Evolutionary conservation across 176 grass and related monocot genomes (phyloP), one percentile per base, ranked within the genome.

Genomic region (Canna indica): DNA sequence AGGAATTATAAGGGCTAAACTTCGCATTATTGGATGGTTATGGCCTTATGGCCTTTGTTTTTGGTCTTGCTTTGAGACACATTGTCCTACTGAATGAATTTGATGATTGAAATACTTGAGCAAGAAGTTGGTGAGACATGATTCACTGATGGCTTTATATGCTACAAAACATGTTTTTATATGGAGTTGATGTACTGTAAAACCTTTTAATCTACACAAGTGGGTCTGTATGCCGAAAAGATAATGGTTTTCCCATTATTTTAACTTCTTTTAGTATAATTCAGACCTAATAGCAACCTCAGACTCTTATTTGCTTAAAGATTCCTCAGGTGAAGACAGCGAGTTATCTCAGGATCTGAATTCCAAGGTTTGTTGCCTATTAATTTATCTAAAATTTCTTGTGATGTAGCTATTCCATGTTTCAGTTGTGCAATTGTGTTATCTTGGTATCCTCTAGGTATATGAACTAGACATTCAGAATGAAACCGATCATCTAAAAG

Each of bases 281-380:
- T 65, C 27, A 65, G 8, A 18, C 0, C 15, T 6, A 36, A n/a
- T 33, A 22, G 7, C 15, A 66, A 33, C 11, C 1, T 13, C 35
- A n/a, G 39, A 22, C 1, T 65, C 33, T 65, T 36, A 65, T 65
- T 65, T 63, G 59, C 20, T 39, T 26, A 27, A 28, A 22, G 34
- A 28, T 74, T 31, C 35, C 13, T 48, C 60, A 76, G 41, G 45
- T 26, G 60, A 65, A 76, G 73, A 25, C 29, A 16, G 6, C 24
- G 44, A 64, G 12, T 52, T 64, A n/a, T 31, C 7, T 50, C 24
- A 35, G 29, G 41, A 66, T 47, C 24, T 47, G 38, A 17, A 27
- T 65, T 34, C 17, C 3, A 20, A 76, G 73, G 73, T 76, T n/a
- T 76, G 59, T 34, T 74, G 18, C 22, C 30, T 65, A 33, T 65